These are phyloP conservation scores for Penicillium sp. DNA, from an alignment of 2,329 filamentous ascomycete genomes.

Conservation along the genomic window DNA sequence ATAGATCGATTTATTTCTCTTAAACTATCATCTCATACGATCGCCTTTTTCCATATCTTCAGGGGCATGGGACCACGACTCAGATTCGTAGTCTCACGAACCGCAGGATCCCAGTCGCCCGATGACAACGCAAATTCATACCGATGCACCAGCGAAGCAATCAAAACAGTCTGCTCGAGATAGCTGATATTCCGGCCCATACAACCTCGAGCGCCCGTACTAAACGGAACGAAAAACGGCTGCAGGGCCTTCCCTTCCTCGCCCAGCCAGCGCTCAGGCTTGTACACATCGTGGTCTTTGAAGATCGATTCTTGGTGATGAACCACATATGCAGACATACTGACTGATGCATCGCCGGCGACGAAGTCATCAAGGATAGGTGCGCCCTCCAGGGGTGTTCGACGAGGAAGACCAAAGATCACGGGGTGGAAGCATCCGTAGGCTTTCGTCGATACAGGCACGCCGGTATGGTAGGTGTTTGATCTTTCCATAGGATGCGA, in stretches of 20 bases:
- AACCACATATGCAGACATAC: conserved; percentile 48
- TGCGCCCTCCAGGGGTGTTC: conserved; percentile 50
- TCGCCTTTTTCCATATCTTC: conserved; percentile 17
- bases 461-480: conserved; percentile 57
- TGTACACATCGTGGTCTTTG: conserved; percentile 42
- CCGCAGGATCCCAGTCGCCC: conserved; percentile 37
- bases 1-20: too few relatives aligned
- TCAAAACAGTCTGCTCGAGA: conserved; percentile 53
- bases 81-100: conserved; percentile 28
- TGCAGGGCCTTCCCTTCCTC: conserved; percentile 45
- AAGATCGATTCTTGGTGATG: conserved; percentile 46
- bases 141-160: conserved; percentile 52
- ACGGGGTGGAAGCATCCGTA: conserved; percentile 52
- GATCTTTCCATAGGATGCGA: conserved; percentile 56
- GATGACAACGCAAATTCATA: conserved; percentile 50
- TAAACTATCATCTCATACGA: background rate
- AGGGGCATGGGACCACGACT: conserved; percentile 24
- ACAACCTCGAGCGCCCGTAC: conserved; percentile 42
- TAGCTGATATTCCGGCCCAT: conserved; percentile 50
- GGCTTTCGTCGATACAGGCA: conserved; percentile 56
- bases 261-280: conserved; percentile 50
- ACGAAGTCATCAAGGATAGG: conserved; percentile 34
- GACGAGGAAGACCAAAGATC: conserved; percentile 47
- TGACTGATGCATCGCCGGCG: conserved; percentile 50
- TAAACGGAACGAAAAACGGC: conserved; percentile 48